Conservation (phyloP, 345 rosid species). For the Triadica sebifera region DNA sequence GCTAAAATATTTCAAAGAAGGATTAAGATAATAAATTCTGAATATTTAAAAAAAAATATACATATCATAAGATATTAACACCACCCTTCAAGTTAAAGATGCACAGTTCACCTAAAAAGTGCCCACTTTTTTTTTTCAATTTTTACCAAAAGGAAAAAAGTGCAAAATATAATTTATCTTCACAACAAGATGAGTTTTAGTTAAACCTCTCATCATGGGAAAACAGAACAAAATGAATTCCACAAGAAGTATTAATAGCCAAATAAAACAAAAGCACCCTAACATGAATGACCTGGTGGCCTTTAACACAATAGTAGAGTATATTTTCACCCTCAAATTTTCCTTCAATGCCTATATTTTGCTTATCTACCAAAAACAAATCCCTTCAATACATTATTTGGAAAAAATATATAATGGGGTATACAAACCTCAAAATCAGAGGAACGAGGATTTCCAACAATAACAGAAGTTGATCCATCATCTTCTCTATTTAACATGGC, state of each 20-base stretch:
- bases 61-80: not conserved
- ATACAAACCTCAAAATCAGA: conserved; percentile 87
- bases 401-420: not conserved
- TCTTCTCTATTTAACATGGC: conserved; percentile 62
- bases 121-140: not conserved
- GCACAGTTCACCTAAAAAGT: not conserved
- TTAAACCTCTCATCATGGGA: not conserved
- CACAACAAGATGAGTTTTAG: not conserved
- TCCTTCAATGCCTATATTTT: not conserved
- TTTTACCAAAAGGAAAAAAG: not conserved
- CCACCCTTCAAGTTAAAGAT: not conserved
- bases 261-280: not conserved
- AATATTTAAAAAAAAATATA: not conserved
- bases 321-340: not conserved
- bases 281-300: not conserved
- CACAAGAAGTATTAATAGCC: not conserved
- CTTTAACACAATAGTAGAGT: not conserved
- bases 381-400: not conserved
- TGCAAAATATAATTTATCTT: not conserved
- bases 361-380: not conserved
- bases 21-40: not conserved
- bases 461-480: conserved; percentile 53
- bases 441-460: conserved; percentile 77
- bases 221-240: not conserved
- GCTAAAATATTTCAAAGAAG: not conserved